Conservation (phyloP, 2,329 filamentous ascomycete genomes). For the Hypocreales sp. region DNA sequence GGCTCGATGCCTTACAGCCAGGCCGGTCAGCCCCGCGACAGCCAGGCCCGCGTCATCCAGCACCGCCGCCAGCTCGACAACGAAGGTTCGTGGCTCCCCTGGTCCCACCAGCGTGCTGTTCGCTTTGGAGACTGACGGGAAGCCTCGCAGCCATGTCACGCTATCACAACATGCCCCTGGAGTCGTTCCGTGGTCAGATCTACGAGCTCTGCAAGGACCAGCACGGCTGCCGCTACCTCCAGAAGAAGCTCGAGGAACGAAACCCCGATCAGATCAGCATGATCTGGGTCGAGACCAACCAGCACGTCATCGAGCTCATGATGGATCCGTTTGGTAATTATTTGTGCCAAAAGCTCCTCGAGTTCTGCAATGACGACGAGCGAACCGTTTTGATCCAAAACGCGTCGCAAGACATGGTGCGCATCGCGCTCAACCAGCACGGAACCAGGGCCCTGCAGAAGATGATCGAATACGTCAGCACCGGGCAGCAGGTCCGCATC, state of each 20-base stretch:
- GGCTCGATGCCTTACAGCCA: constrained; percentile 31
- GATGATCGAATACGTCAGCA: constrained; percentile 97
- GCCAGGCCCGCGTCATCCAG: constrained; percentile 60
- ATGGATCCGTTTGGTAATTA: constrained; percentile 99
- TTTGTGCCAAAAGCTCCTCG: constrained; percentile 93
- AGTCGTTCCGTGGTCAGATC: constrained; percentile 68
- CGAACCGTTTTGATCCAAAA: constrained; percentile 86
- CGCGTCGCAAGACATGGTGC: constrained; percentile 72
- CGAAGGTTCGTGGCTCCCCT: constrained; percentile 49
- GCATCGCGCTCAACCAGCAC: constrained; percentile 92
- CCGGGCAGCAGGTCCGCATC: constrained; percentile 66
- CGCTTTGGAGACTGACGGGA: no score
- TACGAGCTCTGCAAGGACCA: constrained; percentile 93
- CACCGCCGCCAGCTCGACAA: constrained; percentile 60
- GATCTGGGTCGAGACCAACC: constrained; percentile 88
- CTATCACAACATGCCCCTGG: constrained; percentile 70
- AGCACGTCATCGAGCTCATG: constrained; percentile 94
- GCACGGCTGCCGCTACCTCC: constrained; percentile 89
- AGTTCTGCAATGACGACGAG: constrained; percentile 90
- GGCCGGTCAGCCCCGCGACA: constrained; percentile 48
- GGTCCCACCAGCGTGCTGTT: no score
- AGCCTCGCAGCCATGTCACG: constrained; percentile 59
- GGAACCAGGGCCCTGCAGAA: constrained; percentile 94
- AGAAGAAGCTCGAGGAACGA: constrained; percentile 92
- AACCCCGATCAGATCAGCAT: constrained; percentile 70